These are phyloP conservation scores for Eucalyptus regnans DNA, from an alignment of 345 rosid species.

Conservation along the genomic window DNA sequence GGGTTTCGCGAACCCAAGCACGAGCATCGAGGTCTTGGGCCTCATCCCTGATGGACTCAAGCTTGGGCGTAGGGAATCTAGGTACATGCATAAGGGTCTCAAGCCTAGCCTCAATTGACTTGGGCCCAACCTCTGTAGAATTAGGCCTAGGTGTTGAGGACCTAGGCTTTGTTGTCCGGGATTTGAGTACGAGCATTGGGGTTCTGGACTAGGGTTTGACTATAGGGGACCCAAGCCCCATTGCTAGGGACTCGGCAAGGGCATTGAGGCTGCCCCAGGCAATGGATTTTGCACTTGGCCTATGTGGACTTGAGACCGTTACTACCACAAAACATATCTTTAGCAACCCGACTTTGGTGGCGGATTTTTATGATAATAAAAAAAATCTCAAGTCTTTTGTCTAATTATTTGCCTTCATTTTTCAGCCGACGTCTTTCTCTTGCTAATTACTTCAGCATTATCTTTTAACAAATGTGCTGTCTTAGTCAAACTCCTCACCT, in stretches of 20 bases:
- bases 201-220: not conserved
- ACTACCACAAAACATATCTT: too few species aligned
- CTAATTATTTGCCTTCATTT: too few species aligned
- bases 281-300: not conserved
- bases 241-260: not conserved
- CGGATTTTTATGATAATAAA: too few species aligned
- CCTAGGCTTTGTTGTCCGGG: accelerated
- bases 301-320: accelerated
- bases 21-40: accelerated
- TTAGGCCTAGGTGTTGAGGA: too few species aligned
- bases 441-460: too few species aligned
- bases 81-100: not conserved
- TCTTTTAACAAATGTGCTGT: too few species aligned
- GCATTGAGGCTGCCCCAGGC: not conserved
- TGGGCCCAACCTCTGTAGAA: accelerated
- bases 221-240: not conserved
- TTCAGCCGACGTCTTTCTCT: too few species aligned
- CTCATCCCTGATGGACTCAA: not conserved
- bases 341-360: too few species aligned
- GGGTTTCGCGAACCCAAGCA: accelerated
- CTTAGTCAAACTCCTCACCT: too few species aligned
- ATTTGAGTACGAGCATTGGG: not conserved
- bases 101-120: not conserved
- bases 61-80: not conserved
- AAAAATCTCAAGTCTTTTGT: too few species aligned